These are phyloP conservation scores for Podospora appendiculata DNA, from an alignment of 495 filamentous ascomycete genomes.

Conservation along the genomic window DNA sequence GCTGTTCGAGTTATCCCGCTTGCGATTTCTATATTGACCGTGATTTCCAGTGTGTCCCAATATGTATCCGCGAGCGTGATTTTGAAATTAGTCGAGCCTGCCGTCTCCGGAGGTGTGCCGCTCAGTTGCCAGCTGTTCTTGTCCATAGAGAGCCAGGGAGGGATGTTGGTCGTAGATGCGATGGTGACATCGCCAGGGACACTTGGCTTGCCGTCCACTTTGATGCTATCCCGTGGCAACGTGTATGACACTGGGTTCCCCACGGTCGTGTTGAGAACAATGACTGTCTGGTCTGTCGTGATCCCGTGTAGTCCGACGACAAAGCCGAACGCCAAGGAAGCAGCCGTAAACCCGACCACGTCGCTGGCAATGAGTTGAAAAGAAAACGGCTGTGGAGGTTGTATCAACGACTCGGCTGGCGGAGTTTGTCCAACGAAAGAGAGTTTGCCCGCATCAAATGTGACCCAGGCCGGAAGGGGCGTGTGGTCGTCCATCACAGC, in stretches of 20 bases:
- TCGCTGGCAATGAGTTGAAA: constrained; percentile 75
- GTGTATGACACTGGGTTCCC: constrained; percentile 50
- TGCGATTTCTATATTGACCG: constrained; percentile 50
- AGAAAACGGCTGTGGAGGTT: constrained; percentile 63
- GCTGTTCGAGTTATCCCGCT: constrained; percentile 3
- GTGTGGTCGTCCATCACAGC: constrained; percentile 68
- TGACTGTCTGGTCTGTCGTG: constrained; percentile 46
- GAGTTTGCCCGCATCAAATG: constrained; percentile 57
- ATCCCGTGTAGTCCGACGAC: constrained; percentile 63
- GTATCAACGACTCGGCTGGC: constrained; percentile 47
- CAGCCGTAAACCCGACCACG: constrained; percentile 65
- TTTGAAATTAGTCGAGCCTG: constrained; percentile 54
- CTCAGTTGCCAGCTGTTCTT: constrained; percentile 50
- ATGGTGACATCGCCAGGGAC: constrained; percentile 36
- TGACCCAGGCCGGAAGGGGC: constrained; percentile 81
- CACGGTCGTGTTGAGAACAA: constrained; percentile 52
- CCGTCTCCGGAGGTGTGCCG: constrained; percentile 53
- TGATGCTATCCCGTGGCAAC: constrained; percentile 44
- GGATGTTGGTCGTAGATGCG: constrained; percentile 42
- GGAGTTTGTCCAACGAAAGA: constrained; percentile 72
- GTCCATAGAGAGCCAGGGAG: constrained; percentile 66
- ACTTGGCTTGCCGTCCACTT: constrained; percentile 53
- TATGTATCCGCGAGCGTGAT: constrained; percentile 58
- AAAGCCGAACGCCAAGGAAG: constrained; percentile 58
- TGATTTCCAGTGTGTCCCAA: constrained; percentile 54